Evolutionary conservation across 352 stramenopile genomes (phyloP), one percentile per base, ranked within the genome.

Genomic region (Globisporangium iwayamae): DNA sequence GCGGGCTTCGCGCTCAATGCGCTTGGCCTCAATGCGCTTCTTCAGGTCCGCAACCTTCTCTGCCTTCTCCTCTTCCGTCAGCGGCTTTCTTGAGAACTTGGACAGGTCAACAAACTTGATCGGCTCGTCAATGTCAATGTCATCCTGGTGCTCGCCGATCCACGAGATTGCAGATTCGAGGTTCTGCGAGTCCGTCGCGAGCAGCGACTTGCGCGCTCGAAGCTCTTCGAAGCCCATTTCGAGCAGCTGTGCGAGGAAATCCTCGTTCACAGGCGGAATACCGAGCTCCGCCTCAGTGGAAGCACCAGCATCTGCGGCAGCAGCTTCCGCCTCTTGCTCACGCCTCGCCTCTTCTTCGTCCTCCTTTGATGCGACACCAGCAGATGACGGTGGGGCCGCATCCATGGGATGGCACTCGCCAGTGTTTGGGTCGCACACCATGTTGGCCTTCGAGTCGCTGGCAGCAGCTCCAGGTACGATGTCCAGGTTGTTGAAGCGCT

Each of bases 161-260:
- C 90, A 97, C 58, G 93, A 87, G 55, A 97, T 83, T 0, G 87
- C 86, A 22, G 81, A 60, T 48, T 97, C 90, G 25, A 97, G 41
- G 18, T 73, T 77, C 14, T 83, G 73, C 16, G 74, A 87, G 36
- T 93, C 84, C 20, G 86, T 94, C 39, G 86, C 88, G 57, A 96
- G 69, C 62, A 97, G 72, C 34, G 85, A 87, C 68, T 96, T 96
- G 60, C 85, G 82, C 2, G 79, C 82, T 10, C 79, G 82, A 9
- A 96, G 66, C 53, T 95, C 87, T 10, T 78, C 64, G 34, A 97
- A 97, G 4, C 87, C 90, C 89, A 97, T 96, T 22, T 96, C 87
- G 20, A 79, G 76, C 45, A 94, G 63, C 62, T 93, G 77, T 1
- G 58, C 63, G 56, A 96, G 65, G 28, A 94, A 78, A 6, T 78